Base-by-base conservation (phyloP, 441 rosid genomes). In the Monsonia emarginata region DNA sequence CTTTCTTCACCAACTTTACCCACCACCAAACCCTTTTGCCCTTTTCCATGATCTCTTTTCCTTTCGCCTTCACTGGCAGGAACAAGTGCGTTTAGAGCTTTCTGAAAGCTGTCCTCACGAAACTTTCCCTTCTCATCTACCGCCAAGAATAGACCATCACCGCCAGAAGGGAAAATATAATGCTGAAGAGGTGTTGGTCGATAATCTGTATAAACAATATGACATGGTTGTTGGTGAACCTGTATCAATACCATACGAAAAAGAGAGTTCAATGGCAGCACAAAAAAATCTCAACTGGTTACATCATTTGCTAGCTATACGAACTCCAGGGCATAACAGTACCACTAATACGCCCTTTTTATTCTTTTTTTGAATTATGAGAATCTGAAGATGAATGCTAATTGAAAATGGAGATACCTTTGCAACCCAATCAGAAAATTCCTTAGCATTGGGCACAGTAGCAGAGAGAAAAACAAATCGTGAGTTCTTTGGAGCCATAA, bases 131-230 rank as follows among this genome's bases (percentile, higher is more conserved):
- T 94, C 65, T 91, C 99, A 80, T 91, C 97, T 65, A 91, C 97
- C 65, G 86, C 97, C 77, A 94, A 74, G 77, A 86, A 94, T 44
- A 91, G 83, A 64, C 99, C 97, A 71, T 79, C 90, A 64, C 94
- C 90, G 68, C 99, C 97, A 14, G 97, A 83, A 71, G 97, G 99
- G 72, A 89, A 94, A 65, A 94, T 74, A 73, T 94, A 94, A 73
- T 94, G 99, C 78, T 89, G 96, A 77, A 94, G 96, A n/a, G 97
- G 98, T 36, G 99, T 94, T 65, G 99, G 99, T 42, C 97, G 88
- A 84, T 94, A 94, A 78, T 91, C 99, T 0, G 99, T 94, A 79
- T 94, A 94, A 58, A 94, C 97, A 75, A 94, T 94, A 80, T 94
- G 96, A 73, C 99, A 94, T n/a, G 99, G 99, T 71, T 89, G 97